Evolutionary conservation across 2,329 filamentous ascomycete genomes (phyloP), one percentile per base, ranked within the genome.

Genomic region (Venturia aucupariae): DNA sequence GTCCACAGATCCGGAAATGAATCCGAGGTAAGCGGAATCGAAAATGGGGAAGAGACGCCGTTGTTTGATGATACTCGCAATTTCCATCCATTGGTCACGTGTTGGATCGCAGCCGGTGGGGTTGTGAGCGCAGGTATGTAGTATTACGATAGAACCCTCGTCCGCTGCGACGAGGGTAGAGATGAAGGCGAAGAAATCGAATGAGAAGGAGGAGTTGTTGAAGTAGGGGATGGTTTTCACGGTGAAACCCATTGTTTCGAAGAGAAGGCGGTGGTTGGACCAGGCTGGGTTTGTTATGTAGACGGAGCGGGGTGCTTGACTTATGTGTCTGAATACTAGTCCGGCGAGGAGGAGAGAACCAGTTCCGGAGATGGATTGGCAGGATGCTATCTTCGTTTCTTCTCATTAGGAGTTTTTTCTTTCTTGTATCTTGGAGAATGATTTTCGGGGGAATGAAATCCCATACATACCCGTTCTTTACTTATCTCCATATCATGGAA

Each of bases 11-110:
- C 75, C 76, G 0, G 72, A 71, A 0, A 73, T 73, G 65, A 78
- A 76, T 1, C 75, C 75, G 66, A 76, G 75, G 66, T 77, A 78
- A 2, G 76, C 76, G 3, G 61, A 68, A 66, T 77, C 76, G 63
- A 78, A 75, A 60, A 78, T 68, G 7, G 73, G 69, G 54, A 77
- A 70, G 1, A 78, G 65, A 6, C 66, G 63, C 60, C 69, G 72
- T 39, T 67, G 62, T 63, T 72, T 65, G 65, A 69, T 73, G 1
- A 76, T n/a, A 19, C 71, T 67, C 1, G 72, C 74, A 24, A 78
- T 66, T 0, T 48, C 24, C 35, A 66, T 61, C 76, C 75, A 77
- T 66, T 77, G 73, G 4, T 72, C 71, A 42, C 67, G 68, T 0
- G 70, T 69, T 0, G 70, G 72, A 64, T 78, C 76, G 1, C 73